phyloP scores from a whole-genome alignment of 202 grass and related monocot genomes.

The Schoenoplectus triqueter region DNA sequence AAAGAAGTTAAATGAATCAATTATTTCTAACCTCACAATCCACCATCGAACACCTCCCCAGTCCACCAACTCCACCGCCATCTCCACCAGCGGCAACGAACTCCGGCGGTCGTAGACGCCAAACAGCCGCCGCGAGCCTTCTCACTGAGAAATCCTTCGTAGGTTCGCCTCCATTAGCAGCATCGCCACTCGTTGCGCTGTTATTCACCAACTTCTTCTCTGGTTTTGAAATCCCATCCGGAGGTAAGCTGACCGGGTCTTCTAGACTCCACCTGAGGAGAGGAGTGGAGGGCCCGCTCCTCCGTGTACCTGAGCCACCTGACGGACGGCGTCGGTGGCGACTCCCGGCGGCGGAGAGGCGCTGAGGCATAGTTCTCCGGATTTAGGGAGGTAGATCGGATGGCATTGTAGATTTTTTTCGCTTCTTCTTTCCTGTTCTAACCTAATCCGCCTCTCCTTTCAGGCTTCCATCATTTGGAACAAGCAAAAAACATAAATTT shows the following conservation, averaged over 20 bases:
- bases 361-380: constrained; percentile 40
- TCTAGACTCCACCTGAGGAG: constrained; percentile 50
- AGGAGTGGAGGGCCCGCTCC: constrained; percentile 57
- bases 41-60: constrained; percentile 48
- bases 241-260: constrained; percentile 29
- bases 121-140: constrained; percentile 80
- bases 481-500: neutral
- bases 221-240: constrained; percentile 46
- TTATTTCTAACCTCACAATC: constrained; percentile 57
- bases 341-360: constrained; percentile 38
- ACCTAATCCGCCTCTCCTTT: neutral
- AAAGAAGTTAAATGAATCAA: constrained; percentile 5
- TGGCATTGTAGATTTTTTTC: constrained; percentile 15
- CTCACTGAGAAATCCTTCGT: constrained; percentile 65
- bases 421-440: constrained; percentile 1
- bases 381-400: neutral
- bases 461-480: neutral
- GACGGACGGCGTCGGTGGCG: constrained; percentile 40
- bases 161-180: constrained; percentile 13
- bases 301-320: constrained; percentile 39
- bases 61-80: neutral
- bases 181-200: constrained; percentile 10
- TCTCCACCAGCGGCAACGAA: constrained; percentile 36
- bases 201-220: constrained; percentile 10
- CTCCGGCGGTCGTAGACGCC: constrained; percentile 70